Evolutionary conservation across 495 filamentous ascomycete genomes (phyloP).

Genomic region (Pyronema omphalodes): DNA sequence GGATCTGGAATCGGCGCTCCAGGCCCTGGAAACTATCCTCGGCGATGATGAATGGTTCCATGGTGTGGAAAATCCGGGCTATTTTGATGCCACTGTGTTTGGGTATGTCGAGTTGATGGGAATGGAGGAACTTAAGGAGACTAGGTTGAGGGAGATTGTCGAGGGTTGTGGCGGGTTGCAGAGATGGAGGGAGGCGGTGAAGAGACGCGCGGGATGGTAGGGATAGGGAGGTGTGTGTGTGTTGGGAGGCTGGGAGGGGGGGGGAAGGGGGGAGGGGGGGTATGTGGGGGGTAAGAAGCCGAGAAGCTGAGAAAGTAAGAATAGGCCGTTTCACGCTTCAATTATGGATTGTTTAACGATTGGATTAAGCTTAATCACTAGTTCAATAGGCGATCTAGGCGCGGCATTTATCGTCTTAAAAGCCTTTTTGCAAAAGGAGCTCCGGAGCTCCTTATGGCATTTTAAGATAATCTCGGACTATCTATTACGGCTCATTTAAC

Average conservation of each 20-base stretch:
- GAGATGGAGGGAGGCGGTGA: conserved; percentile 7
- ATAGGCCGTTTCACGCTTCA: no score
- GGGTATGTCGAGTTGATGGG: conserved; percentile 67
- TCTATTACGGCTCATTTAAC: no score
- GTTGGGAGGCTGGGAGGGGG: not conserved
- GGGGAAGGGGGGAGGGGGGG: conserved; percentile 11
- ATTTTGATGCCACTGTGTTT: conserved; percentile 80
- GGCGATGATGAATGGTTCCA: conserved; percentile 51
- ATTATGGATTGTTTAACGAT: no score
- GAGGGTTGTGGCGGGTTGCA: not conserved
- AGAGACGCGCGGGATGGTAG: conserved; percentile 4
- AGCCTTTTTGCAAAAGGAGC: no score
- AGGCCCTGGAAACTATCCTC: conserved; percentile 53
- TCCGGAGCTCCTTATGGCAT: no score
- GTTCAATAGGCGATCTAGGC: no score
- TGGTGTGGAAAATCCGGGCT: conserved; percentile 36
- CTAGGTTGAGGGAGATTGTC: not conserved
- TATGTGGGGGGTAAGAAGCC: not conserved
- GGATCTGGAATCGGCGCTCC: conserved; percentile 52
- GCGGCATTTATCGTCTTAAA: no score
- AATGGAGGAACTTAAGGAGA: not conserved
- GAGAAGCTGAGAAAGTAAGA: not conserved
- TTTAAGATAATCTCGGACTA: no score
- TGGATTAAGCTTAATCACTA: no score
- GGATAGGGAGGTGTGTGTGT: not conserved